Conservation (phyloP, 352 stramenopile species). For the Blastocystis sp. region DNA sequence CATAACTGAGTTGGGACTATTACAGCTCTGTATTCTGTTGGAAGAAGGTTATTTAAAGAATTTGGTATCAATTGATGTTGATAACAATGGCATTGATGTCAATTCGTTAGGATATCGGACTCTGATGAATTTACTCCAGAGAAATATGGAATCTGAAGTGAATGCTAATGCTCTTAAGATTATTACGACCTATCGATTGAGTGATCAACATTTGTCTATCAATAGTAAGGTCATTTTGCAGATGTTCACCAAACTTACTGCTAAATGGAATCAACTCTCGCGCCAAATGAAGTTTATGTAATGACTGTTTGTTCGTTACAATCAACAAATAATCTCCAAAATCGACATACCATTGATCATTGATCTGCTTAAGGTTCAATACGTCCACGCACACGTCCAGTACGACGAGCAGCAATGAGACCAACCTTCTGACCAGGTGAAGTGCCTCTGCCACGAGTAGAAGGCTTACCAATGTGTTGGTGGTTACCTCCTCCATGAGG, state of each 20-base stretch:
- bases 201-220: conserved; percentile 48
- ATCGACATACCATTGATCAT: too few relatives aligned
- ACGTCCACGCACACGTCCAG: too few relatives aligned
- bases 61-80: conserved; percentile 28
- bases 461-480: too few relatives aligned
- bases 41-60: conserved; percentile 26
- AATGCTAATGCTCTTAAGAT: conserved; percentile 2
- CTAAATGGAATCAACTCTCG: conserved; percentile 51
- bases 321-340: too few relatives aligned
- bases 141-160: background rate
- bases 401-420: too few relatives aligned
- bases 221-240: conserved; percentile 59
- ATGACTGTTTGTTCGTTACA: background rate
- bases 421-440: too few relatives aligned
- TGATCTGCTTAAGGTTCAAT: too few relatives aligned
- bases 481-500: too few relatives aligned
- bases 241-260: conserved; percentile 57
- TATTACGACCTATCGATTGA: conserved; percentile 34
- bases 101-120: conserved; percentile 6
- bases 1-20: conserved; percentile 26
- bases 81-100: conserved; percentile 7
- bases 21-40: conserved; percentile 33
- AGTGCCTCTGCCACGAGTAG: too few relatives aligned
- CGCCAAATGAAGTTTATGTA: conserved; percentile 54
- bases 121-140: conserved; percentile 19